Conservation (phyloP, 2,329 filamentous ascomycete genomes). For the Apiospora sp. region DNA sequence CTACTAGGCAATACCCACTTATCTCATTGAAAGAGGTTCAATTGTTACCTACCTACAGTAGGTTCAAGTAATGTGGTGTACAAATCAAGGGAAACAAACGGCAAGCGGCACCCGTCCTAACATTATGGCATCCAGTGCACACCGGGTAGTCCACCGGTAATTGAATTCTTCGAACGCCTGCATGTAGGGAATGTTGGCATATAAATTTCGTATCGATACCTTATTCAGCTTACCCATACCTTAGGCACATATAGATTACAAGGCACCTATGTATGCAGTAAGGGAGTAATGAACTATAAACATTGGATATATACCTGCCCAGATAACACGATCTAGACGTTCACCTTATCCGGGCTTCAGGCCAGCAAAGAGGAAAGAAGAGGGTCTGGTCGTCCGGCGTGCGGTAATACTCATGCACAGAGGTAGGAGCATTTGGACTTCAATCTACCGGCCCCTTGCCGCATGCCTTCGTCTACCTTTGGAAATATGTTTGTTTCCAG, state of each 20-base stretch:
- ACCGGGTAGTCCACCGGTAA: too few relatives aligned
- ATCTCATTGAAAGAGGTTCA: not conserved
- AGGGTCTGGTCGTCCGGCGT: not conserved
- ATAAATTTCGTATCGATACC: too few relatives aligned
- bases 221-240: too few relatives aligned
- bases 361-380: not conserved
- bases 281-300: not conserved
- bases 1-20: conserved; percentile 2
- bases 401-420: not conserved
- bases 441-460: not conserved
- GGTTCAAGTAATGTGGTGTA: not conserved
- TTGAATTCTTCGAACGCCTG: too few relatives aligned
- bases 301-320: not conserved
- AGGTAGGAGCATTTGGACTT: not conserved
- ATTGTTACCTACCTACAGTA: not conserved
- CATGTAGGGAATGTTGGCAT: too few relatives aligned
- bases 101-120: too few relatives aligned
- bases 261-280: too few relatives aligned
- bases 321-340: not conserved
- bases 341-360: not conserved
- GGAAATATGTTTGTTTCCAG: conserved; percentile 4
- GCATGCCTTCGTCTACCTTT: not conserved
- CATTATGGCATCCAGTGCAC: too few relatives aligned
- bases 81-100: not conserved
- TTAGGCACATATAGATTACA: too few relatives aligned